Base-by-base conservation (phyloP, 2,329 filamentous ascomycete species). In the Paecilomyces variotii region DNA sequence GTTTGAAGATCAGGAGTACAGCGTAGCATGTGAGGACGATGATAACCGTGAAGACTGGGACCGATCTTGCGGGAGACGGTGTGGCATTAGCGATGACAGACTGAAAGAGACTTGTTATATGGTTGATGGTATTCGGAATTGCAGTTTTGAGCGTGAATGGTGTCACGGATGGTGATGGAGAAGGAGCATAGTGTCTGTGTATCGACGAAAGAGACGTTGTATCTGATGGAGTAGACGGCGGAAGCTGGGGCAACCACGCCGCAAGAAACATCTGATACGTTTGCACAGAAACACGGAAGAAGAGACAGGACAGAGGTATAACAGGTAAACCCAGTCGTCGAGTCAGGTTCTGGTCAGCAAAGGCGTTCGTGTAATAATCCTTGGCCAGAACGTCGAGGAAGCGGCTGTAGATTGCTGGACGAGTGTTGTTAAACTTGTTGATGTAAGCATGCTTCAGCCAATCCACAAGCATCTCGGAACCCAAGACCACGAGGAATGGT, bases 201-300 rank as follows among this genome's bases (percentile, higher is more conserved):
- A 79, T 78, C 2, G 75, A 74, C 7, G 76, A 69, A 7, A 79
- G 66, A 4, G 76, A 76, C 2, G 76, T 69, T 6, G 65, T 64
- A 35, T 69, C 67, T 28, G 64, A 64, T 9, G 65, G 65, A 2
- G 39, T 45, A 9, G 74, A 74, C 1, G 72, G 70, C 0, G 90
- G 80, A 0, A 90, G 89, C 7, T 88, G 83, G 0, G 91, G 88
- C 34, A 97, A 81, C 67, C 96, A 87, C 0, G 90, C 92, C 2
- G 92, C 90, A 12, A 97, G 83, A 69, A 97, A 96, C 93, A 97
- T 97, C 75, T 97, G 89, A 74, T 97, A 99, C 5, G 93, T 97
- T 72, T 99, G 94, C 51, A 97, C 83, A 0, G 90, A 92, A 53
- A 95, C 91, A 51, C 95, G 87, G 72, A 99, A 94, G 74, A 99